phyloP scores from a whole-genome alignment of 495 filamentous ascomycete species.

The Cudoniella acicularis region DNA sequence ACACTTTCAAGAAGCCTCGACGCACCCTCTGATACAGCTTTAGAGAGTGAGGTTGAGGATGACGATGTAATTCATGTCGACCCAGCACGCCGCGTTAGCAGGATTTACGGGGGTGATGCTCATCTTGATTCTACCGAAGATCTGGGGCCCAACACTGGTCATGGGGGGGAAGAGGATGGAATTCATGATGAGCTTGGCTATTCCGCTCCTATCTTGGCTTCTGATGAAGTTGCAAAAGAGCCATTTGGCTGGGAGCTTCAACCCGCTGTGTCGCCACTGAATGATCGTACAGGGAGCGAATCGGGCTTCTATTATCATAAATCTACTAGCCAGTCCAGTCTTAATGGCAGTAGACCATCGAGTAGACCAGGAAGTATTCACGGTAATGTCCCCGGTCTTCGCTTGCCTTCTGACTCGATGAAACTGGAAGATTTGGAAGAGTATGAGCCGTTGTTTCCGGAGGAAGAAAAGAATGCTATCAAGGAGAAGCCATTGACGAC shows the following conservation, averaged over 20 bases:
- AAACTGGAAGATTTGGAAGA: conserved; percentile 89
- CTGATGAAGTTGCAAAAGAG: conserved; percentile 86
- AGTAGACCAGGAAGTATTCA: conserved; percentile 69
- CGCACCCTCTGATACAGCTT: conserved; percentile 28
- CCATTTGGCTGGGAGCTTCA: conserved; percentile 49
- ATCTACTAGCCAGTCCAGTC: conserved; percentile 36
- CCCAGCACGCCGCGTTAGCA: conserved; percentile 58
- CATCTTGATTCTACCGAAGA: conserved; percentile 22
- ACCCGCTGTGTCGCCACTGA: conserved; percentile 67
- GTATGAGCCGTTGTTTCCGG: conserved; percentile 92
- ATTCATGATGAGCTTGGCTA: conserved; percentile 51
- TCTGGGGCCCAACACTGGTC: conserved; percentile 14
- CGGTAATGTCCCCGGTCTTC: conserved; percentile 30
- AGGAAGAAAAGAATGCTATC: conserved; percentile 64
- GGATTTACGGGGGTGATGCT: conserved; percentile 52
- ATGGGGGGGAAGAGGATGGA: conserved; percentile 43
- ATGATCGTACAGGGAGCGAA: conserved; percentile 53
- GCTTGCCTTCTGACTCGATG: conserved; percentile 38
- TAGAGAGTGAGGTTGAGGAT: conserved; percentile 47
- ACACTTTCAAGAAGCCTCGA: conserved; percentile 23
- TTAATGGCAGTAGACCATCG: conserved; percentile 61
- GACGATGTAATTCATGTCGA: conserved; percentile 73
- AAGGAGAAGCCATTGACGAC: conserved; percentile 47
- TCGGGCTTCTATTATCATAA: conserved; percentile 24
- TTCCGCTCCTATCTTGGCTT: conserved; percentile 78